Percentiles rank a stretch among this genome's conserved stretches.
Evolutionary conservation across 371 early-diverging fungal genomes (phyloP).

Genomic region (Mortierella polycephala): DNA sequence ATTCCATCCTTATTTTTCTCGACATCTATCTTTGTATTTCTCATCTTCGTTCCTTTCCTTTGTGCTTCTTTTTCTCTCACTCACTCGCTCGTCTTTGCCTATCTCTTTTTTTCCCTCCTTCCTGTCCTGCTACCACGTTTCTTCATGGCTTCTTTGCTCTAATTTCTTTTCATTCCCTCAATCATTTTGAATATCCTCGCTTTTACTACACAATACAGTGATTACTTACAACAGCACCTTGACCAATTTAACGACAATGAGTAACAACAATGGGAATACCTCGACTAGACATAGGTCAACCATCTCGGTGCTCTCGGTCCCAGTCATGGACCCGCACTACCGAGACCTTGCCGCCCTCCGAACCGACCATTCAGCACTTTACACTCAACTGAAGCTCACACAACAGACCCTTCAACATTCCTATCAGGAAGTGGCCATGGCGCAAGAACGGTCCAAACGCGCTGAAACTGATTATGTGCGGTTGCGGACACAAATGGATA

Average conservation of each 20-base stretch:
- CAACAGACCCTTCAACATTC: slow-evolving; percentile 35
- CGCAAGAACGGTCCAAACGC: slow-evolving; percentile 31
- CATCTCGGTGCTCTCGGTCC: slow-evolving; percentile 25
- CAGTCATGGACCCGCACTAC: slow-evolving; percentile 28
- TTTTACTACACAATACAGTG: not conserved
- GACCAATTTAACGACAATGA: not conserved
- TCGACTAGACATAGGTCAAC: slow-evolving; percentile 1
- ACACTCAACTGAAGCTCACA: slow-evolving; percentile 25
- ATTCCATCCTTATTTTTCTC: slow-evolving; percentile 28
- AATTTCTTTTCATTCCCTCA: too few relatives aligned
- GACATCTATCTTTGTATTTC: not conserved
- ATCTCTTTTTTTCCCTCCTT: not conserved
- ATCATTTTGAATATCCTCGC: not conserved
- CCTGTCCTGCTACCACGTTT: not conserved
- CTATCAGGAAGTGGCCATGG: slow-evolving; percentile 28
- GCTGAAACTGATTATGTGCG: slow-evolving; percentile 21
- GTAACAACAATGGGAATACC: not conserved
- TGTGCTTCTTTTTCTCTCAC: not conserved
- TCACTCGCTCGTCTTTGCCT: not conserved
- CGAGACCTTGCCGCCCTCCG: slow-evolving; percentile 25
- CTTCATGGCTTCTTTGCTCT: too few relatives aligned
- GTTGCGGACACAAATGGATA: slow-evolving; percentile 25
- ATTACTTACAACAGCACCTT: not conserved
- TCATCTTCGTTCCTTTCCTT: slow-evolving; percentile 1
- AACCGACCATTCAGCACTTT: slow-evolving; percentile 21